Evolutionary conservation across 805 yeast species (phyloP).

Genomic region (Torulaspora delbrueckii): DNA sequence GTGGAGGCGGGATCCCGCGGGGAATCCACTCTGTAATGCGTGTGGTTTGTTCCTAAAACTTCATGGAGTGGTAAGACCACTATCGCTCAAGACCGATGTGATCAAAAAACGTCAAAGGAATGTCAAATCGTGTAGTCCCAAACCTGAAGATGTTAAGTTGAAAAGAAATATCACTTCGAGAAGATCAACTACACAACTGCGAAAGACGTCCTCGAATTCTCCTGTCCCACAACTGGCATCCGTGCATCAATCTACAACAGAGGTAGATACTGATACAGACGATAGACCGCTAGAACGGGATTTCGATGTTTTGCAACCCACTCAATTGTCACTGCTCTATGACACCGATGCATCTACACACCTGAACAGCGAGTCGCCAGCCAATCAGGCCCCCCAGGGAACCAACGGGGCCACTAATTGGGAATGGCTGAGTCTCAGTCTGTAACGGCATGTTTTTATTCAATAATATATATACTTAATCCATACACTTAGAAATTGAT

Average conservation of each 20-base stretch:
- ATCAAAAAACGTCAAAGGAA: conserved; percentile 80
- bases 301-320: conserved; percentile 1
- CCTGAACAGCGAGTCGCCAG: background rate
- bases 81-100: conserved; percentile 84
- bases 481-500: conserved; percentile 49
- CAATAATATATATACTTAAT: conserved; percentile 1
- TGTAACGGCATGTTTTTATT: conserved; percentile 5
- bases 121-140: conserved; percentile 14
- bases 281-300: background rate
- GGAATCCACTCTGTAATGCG: conserved; percentile 90
- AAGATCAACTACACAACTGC: conserved; percentile 3
- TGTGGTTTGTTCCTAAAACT: conserved; percentile 87
- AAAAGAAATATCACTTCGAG: conserved; percentile 1
- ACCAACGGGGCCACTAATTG: conserved; percentile 13
- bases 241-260: background rate
- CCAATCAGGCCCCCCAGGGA: background rate
- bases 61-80: conserved; percentile 89
- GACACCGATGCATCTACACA: conserved; percentile 3
- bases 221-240: conserved; percentile 3
- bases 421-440: conserved; percentile 18
- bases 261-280: background rate
- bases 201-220: conserved; percentile 6
- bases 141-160: conserved; percentile 3
- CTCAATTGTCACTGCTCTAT: background rate
- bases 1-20: conserved; percentile 89